Evolutionary conservation across 2,329 filamentous ascomycete genomes (phyloP), one percentile per base, ranked within the genome.

Genomic region (Fusarium bulbicola): DNA sequence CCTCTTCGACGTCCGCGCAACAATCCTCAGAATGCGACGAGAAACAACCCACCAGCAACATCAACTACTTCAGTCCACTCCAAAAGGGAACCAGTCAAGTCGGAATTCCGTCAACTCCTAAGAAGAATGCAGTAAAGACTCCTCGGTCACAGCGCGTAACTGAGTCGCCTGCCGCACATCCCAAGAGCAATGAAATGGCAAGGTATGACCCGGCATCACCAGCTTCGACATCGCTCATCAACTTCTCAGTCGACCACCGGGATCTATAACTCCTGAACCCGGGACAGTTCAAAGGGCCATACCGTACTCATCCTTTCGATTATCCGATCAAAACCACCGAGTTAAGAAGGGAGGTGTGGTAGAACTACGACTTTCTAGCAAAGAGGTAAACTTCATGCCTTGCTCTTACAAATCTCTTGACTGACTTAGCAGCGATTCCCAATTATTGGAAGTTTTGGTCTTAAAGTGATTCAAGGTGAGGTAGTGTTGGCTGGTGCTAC

Each of bases 391-490:
- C 62, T 6, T 14, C 20, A 8, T 11, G n/a, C 36, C 28, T 12
- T 16, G 11, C 21, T 16, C 18, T 15, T n/a, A 26, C 12, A 34
- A 37, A 24, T 52, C 24, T 36, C 20, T 40, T n/a, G 34, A 21
- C 75, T 80, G 47, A 81, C 66, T 20, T n/a, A 13, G 4, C 57
- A 92, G 89, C 87, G 90, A 21, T 83, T 92, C 45, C 84, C 91
- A 9, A 81, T 92, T 14, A 82, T 94, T 16, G 93, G 93, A 3
- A 91, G 89, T 76, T 96, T 91, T 79, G 89, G 90, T 21, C 79
- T 95, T 36, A 84, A 84, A 18, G 86, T 95, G 1, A 76, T 84
- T 14, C 85, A 85, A 59, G 93, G 93, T 5, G 85, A 90, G 47
- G 83, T 92, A 30, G 90, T 88, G 3, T 80, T 95, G 32, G 87